Evolutionary conservation across 345 rosid genomes (phyloP).

Genomic region (Linum tenue): DNA sequence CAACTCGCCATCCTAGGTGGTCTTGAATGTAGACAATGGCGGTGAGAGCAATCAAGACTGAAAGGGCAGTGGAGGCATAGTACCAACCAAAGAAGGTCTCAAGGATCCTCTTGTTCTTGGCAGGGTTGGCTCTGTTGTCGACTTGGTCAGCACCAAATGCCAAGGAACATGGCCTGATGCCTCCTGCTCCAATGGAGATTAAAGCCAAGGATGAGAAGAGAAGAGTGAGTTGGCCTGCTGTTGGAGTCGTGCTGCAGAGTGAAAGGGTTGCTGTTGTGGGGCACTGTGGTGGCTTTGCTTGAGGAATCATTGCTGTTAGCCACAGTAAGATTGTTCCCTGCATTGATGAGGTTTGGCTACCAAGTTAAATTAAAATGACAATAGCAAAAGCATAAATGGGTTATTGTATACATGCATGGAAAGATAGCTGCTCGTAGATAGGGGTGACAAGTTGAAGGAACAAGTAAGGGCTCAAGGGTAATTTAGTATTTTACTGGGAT

Average conservation of each 20-base stretch:
- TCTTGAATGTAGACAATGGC: constrained; percentile 55
- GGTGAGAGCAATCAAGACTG: constrained; percentile 44
- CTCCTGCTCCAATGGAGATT: constrained; percentile 65
- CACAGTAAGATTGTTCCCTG: constrained; percentile 69
- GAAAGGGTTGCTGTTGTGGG: constrained; percentile 8
- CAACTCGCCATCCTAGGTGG: constrained; percentile 49
- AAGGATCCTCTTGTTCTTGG: constrained; percentile 35
- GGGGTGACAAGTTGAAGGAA: no score
- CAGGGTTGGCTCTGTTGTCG: constrained; percentile 27
- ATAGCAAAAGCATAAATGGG: background rate
- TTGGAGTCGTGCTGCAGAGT: constrained; percentile 36
- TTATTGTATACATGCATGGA: background rate
- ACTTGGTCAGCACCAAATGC: constrained; percentile 73
- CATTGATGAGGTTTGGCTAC: background rate
- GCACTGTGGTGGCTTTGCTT: constrained; percentile 48
- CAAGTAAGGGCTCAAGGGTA: no score
- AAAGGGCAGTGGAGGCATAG: constrained; percentile 40
- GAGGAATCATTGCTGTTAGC: constrained; percentile 60
- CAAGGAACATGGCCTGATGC: constrained; percentile 60
- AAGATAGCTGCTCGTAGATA: no score
- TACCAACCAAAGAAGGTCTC: constrained; percentile 71
- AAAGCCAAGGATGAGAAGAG: constrained; percentile 37
- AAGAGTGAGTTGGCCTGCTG: constrained; percentile 41
- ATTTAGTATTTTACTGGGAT: no score
- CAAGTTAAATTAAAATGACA: background rate